Evolutionary conservation across 208 protist genomes (phyloP).

Genomic region (Wallacemonas sp.): DNA sequence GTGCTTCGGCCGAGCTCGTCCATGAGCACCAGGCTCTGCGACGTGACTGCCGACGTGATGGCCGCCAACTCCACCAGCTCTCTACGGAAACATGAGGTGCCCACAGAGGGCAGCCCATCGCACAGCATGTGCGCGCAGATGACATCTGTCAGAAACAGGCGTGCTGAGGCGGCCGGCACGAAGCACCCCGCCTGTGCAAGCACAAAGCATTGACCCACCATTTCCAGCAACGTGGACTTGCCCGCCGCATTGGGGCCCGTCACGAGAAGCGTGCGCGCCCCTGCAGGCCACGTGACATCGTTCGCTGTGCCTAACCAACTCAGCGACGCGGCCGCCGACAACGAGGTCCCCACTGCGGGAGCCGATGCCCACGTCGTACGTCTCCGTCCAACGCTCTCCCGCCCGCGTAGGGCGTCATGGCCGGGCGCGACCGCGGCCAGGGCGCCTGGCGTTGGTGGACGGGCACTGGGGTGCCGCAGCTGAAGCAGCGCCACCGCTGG

Average conservation of each 20-base stretch:
- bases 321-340: neutral
- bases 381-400: too few relatives aligned
- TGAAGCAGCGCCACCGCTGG: neutral
- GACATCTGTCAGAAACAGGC: conserved; percentile 62
- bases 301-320: neutral
- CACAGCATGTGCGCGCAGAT: conserved; percentile 84
- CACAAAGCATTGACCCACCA: conserved; percentile 86
- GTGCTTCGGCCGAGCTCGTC: conserved; percentile 98
- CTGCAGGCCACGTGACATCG: conserved; percentile 4
- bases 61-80: conserved; percentile 81
- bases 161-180: conserved; percentile 65
- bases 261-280: conserved; percentile 64
- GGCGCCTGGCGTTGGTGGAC: neutral
- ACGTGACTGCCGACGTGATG: conserved; percentile 79
- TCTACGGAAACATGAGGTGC: conserved; percentile 60
- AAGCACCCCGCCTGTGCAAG: conserved; percentile 93
- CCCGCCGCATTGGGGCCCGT: conserved; percentile 93
- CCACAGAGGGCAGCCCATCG: conserved; percentile 54
- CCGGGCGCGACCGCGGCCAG: neutral
- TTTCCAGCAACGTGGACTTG: conserved; percentile 93
- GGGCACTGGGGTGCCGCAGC: neutral
- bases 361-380: too few relatives aligned
- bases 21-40: conserved; percentile 93
- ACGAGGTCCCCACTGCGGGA: too few relatives aligned
- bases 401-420: too few relatives aligned